A percentile compares a stretch with the other conserved stretches of the same genome.
Evolutionary conservation across 2,329 filamentous ascomycete genomes (phyloP).

Genomic region (Sporothrix dimorphospora): DNA sequence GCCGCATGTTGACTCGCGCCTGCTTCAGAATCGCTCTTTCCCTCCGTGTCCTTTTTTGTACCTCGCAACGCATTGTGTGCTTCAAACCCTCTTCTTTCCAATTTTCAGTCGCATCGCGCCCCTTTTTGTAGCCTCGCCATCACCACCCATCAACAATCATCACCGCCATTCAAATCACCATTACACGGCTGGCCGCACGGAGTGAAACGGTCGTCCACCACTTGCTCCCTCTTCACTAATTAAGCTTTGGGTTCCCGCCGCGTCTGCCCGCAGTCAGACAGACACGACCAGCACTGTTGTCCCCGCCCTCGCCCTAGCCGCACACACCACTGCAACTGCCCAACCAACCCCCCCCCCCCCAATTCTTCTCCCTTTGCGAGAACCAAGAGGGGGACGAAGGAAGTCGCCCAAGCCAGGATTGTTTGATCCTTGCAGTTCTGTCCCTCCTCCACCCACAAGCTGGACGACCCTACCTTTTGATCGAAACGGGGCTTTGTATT

Average conservation of each 20-base stretch:
- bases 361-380: slow-evolving; percentile 16
- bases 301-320: slow-evolving; percentile 34
- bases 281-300: neutral
- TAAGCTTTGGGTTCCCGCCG: slow-evolving; percentile 31
- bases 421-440: slow-evolving; percentile 25
- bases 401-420: slow-evolving; percentile 14
- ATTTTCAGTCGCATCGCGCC: neutral
- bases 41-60: neutral
- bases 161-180: neutral
- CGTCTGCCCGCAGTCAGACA: slow-evolving; percentile 19
- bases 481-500: slow-evolving; percentile 30
- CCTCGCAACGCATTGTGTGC: neutral
- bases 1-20: neutral
- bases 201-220: neutral
- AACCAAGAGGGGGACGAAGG: slow-evolving; percentile 14
- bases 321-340: slow-evolving; percentile 23
- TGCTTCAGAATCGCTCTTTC: slow-evolving; percentile 9
- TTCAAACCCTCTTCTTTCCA: neutral
- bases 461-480: slow-evolving; percentile 19
- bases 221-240: slow-evolving; percentile 20
- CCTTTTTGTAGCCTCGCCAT: slow-evolving; percentile 2
- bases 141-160: neutral
- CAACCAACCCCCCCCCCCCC: slow-evolving; percentile 19
- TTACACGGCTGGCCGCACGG: neutral
- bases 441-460: slow-evolving; percentile 16